Percentiles rank a stretch among this genome's conserved stretches.
Evolutionary conservation across 2,329 filamentous ascomycete genomes (phyloP).

Genomic region (Triangularia setosa): DNA sequence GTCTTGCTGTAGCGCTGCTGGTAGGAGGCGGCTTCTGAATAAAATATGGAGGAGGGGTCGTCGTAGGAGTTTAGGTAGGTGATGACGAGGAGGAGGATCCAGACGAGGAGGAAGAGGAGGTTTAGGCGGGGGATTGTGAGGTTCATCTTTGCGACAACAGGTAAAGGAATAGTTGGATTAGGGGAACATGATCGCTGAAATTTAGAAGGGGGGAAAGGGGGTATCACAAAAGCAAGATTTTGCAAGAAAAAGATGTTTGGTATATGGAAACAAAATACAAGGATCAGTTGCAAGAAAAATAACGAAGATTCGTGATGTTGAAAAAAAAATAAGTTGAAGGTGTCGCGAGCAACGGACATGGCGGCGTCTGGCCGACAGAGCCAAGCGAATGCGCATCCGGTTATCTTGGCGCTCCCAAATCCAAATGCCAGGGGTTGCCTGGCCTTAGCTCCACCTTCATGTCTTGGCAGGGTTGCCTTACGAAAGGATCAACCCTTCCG

Average conservation of each 20-base stretch:
- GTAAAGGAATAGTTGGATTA: neutral
- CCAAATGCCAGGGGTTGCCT: neutral
- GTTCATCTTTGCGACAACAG: neutral
- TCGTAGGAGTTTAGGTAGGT: conserved; percentile 33
- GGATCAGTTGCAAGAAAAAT: too few relatives aligned
- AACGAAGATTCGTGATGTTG: neutral
- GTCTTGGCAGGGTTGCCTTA: neutral
- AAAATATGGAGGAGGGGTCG: conserved; percentile 36
- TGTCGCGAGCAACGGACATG: neutral
- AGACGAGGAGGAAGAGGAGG: conserved; percentile 29
- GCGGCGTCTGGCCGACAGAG: neutral
- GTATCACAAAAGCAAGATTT: too few relatives aligned
- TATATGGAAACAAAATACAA: too few relatives aligned
- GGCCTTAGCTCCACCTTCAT: neutral
- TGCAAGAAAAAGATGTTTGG: too few relatives aligned
- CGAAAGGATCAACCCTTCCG: neutral
- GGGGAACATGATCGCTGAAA: too few relatives aligned
- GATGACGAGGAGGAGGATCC: conserved; percentile 28
- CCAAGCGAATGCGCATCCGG: neutral
- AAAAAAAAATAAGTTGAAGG: neutral
- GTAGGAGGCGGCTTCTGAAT: conserved; percentile 29
- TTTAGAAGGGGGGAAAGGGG: too few relatives aligned
- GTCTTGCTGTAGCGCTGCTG: conserved; percentile 26
- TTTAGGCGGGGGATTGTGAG: conserved; percentile 20
- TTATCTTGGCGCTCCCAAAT: neutral